Evolutionary conservation across 2,329 filamentous ascomycete genomes (phyloP), one percentile per base, ranked within the genome.

Genomic region (Colletotrichum nymphaeae): DNA sequence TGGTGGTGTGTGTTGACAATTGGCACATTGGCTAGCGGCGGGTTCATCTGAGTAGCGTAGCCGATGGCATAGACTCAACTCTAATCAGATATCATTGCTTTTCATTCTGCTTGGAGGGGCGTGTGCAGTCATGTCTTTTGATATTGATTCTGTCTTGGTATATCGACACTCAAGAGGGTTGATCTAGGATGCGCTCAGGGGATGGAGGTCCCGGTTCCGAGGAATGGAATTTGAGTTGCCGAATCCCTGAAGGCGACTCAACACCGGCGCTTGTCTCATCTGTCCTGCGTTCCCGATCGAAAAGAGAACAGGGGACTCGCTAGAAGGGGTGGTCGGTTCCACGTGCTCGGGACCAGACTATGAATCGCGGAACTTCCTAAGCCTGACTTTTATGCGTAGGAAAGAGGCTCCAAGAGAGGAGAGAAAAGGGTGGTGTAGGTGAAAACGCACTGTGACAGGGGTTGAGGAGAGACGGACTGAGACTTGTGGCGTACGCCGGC

Each of bases 231-330:
- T 62, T 70, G 70, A 70, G 70, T 66, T 70, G 67, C n/a, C 30
- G 46, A 70, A 73, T 66, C 70, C 70, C 56, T 65, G 70, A 66
- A 32, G 67, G 70, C 70, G 26, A 73, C 60, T 70, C 67, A 73
- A 62, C 70, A 66, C 67, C 19, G 19, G 19, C 56, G 28, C 28
- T 73, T 73, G 70, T 73, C 70, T 73, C 60, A 70, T 70, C 67
- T 65, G 67, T 49, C 67, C 59, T 73, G 46, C 67, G 67, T 62
- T 65, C 60, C 55, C 67, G 70, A 70, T 73, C 67, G 28, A 22
- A 62, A 49, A 24, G 42, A 37, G 56, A 60, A 14, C 67, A 70
- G 65, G 58, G 59, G 55, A 52, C 26, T n/a, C 35, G 9, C 37
- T 14, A 22, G 26, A 57, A 16, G 28, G 24, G 42, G 37, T 22